Base-by-base conservation (phyloP, 768 basidiomycete species). In the Tricholoma furcatifolium region DNA sequence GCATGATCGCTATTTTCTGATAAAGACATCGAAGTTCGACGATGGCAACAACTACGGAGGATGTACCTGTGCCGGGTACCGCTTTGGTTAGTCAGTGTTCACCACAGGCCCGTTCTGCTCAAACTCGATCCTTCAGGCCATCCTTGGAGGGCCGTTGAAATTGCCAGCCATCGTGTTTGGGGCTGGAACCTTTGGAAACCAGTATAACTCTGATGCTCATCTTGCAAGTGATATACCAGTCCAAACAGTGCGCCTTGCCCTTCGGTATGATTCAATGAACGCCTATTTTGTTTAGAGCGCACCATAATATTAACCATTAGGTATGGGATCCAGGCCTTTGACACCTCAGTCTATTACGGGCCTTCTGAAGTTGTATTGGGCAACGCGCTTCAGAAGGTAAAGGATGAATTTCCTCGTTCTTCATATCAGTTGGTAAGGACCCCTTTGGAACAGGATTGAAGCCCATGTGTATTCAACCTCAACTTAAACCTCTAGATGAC, bases 271-370 rank as follows among this genome's bases (percentile, higher is more conserved):
- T 12, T 32, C 8, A 23, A 14, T 36, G 3, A 11, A 43, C 23
- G 38, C n/a, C 23, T 30, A 5, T 18, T 27, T 17, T 32, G 17
- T 30, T 49, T 36, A 11, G 31, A 44, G 34, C 30, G 14, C 31
- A 31, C 39, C 32, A n/a, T n/a, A n/a, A n/a, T n/a, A n/a, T n/a
- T n/a, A 54, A 17, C 40, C 23, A 23, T 41, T 40, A 92, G 92
- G 38, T 93, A 91, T 70, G 92, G 91, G 23, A 85, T 94, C 50
- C 69, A 69, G 31, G 86, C 87, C 0, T 88, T 95, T 62, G 92
- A 95, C 67, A 94, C 92, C 2, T 80, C 90, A 11, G 80, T 84
- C 6, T 90, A 82, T 64, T 94, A 94, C 62, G 89, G 87, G 10
- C 78, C 81, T 4, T 91, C 91, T 0, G 92, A 94, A 69, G 77